phyloP scores from a whole-genome alignment of 176 grass and related monocot species.

The Otatea glauca region DNA sequence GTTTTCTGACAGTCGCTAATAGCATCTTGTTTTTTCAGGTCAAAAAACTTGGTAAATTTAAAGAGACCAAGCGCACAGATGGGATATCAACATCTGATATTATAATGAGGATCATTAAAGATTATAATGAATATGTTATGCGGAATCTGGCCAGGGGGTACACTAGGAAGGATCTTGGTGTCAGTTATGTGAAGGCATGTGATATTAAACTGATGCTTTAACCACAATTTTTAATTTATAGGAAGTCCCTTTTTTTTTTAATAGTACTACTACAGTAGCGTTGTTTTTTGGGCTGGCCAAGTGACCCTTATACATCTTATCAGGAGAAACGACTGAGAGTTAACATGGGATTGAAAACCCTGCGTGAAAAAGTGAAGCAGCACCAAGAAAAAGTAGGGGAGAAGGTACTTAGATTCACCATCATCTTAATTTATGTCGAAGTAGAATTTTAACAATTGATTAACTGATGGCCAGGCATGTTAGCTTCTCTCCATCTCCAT shows the following conservation, averaged over 20 bases:
- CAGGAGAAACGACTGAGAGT: slow-evolving; percentile 94
- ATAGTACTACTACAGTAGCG: not conserved
- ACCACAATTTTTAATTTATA: slow-evolving; percentile 13
- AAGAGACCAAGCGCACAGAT: slow-evolving; percentile 91
- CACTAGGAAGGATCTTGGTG: slow-evolving; percentile 91
- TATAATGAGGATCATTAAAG: slow-evolving; percentile 99
- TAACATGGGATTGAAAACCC: slow-evolving; percentile 90
- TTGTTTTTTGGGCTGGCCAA: slow-evolving; percentile 31
- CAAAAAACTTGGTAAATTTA: slow-evolving; percentile 86
- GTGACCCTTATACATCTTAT: slow-evolving; percentile 34
- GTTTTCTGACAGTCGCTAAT: slow-evolving; percentile 32
- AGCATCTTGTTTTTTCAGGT: slow-evolving; percentile 57
- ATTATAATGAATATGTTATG: slow-evolving; percentile 97
- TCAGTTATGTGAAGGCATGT: slow-evolving; percentile 96
- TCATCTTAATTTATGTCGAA: slow-evolving; percentile 6
- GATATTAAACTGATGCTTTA: slow-evolving; percentile 5
- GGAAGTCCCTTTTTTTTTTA: slow-evolving; percentile 23
- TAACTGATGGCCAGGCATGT: not conserved
- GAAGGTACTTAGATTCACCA: slow-evolving; percentile 59
- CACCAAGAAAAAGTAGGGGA: slow-evolving; percentile 94
- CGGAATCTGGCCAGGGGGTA: slow-evolving; percentile 96
- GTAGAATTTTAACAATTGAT: slow-evolving; percentile 3
- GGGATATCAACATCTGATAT: slow-evolving; percentile 98
- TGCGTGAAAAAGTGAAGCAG: slow-evolving; percentile 90
- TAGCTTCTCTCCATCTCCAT: not conserved